Conservation (phyloP, 306 rosid genomes). For the Trifolium fragiferum region DNA sequence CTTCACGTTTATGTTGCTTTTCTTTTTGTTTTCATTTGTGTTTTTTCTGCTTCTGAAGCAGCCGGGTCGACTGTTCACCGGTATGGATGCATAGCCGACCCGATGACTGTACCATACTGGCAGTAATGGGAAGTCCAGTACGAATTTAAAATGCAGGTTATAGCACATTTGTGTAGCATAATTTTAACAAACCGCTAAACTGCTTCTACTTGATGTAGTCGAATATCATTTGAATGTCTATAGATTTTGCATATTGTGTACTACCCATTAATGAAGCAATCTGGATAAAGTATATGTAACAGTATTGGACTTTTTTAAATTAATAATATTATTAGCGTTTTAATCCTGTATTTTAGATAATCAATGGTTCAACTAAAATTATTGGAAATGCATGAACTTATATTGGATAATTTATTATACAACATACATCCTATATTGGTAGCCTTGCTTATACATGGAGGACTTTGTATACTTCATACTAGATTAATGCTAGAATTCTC, state of each 20-base stretch:
- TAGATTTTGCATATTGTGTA: constrained; percentile 9
- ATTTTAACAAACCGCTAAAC: not conserved
- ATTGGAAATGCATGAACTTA: constrained; percentile 1
- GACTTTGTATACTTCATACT: constrained; percentile 15
- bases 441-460: constrained; percentile 18
- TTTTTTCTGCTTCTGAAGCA: not conserved
- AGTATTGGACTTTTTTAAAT: not conserved
- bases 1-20: not conserved
- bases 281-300: constrained; percentile 21
- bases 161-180: not conserved
- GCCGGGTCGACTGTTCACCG: not conserved
- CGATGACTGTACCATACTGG: not conserved
- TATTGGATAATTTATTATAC: constrained; percentile 17
- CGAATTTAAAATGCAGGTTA: not conserved
- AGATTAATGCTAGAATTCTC: constrained; percentile 29
- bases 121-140: not conserved
- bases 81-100: not conserved
- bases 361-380: constrained; percentile 15
- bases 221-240: constrained; percentile 18
- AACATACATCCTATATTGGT: constrained; percentile 18
- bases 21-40: not conserved
- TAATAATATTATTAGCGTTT: constrained; percentile 25
- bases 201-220: constrained; percentile 23
- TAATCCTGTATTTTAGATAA: constrained; percentile 15
- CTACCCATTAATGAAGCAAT: constrained; percentile 13